Base-by-base conservation (phyloP, 1,139 yeast species). In the Keqinozyma sinolaborantium region DNA sequence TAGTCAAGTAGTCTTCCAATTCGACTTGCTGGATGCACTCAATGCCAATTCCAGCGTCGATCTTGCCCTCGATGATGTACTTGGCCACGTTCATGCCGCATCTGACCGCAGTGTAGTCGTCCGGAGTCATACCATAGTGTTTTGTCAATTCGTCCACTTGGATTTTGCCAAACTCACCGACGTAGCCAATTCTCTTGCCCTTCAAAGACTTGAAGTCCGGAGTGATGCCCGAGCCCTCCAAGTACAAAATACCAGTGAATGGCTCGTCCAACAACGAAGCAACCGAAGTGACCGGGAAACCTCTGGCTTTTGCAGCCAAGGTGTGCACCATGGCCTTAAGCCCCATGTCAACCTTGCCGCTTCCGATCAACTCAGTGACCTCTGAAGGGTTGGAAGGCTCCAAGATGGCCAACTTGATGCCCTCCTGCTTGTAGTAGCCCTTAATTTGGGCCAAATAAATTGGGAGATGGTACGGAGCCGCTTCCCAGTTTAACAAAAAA, bases 31-130 rank as follows among this genome's bases (percentile, higher is more conserved):
- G 79, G 48, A 74, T 71, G 51, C 78, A 73, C 49, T 74, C 80
- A 38, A 74, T 70, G 42, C 80, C 79, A 47, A 73, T 67, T 34
- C 79, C 79, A 34, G 79, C 79, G 49, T 74, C 77, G 33, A 74
- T 72, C 40, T 64, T 60, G 24, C 78, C 79, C 36, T 72, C 76
- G 35, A 74, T 68, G 44, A 74, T 73, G 44, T 65, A 66, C 46
- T 71, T 72, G 36, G 79, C 77, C 30, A 74, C 79, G 44, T 74
- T 74, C 80, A 74, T 74, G 31, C 80, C 79, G 44, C 79, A 73
- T 50, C 79, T 63, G 30, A 74, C 76, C n/a, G 79, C 77, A 32
- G 77, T 72, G 50, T 73, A 74, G 48, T 74, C 79, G 25, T 60
- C 59, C 15, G 78, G 78, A 21, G 64, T 64, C 77, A 73, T 70